phyloP scores from a whole-genome alignment of 768 basidiomycete species.

The Phaffia australis region DNA sequence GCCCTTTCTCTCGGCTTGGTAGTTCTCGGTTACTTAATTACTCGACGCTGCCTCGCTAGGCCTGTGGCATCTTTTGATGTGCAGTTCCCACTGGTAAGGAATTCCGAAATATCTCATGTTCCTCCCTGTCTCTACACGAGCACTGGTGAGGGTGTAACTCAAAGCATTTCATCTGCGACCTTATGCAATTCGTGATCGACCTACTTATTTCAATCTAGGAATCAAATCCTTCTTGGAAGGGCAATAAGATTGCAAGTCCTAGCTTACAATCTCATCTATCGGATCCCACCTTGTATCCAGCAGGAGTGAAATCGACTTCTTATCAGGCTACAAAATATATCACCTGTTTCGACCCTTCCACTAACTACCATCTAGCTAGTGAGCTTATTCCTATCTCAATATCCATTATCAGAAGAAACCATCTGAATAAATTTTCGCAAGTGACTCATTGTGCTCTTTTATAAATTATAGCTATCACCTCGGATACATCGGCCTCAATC shows the following conservation, averaged over 20 bases:
- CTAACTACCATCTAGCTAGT: constrained; percentile 40
- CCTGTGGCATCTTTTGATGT: too few species aligned
- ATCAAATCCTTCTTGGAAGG: constrained; percentile 7
- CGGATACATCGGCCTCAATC: constrained; percentile 65
- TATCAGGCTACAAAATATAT: constrained; percentile 48
- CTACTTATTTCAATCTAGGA: background rate
- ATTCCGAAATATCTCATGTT: too few species aligned
- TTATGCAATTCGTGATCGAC: too few species aligned
- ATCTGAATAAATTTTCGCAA: background rate
- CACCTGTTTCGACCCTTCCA: constrained; percentile 86
- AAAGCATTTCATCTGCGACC: too few species aligned
- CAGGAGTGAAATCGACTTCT: background rate
- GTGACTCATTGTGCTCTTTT: background rate
- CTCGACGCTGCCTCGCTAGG: too few species aligned
- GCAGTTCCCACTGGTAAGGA: too few species aligned
- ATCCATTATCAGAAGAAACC: background rate
- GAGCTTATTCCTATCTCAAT: background rate
- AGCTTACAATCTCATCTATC: constrained; percentile 10
- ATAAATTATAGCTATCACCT: constrained; percentile 57
- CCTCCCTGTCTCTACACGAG: too few species aligned
- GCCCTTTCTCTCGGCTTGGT: too few species aligned
- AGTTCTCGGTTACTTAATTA: too few species aligned
- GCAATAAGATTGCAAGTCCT: constrained; percentile 4
- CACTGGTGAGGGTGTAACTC: too few species aligned
- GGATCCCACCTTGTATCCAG: constrained; percentile 18